These are phyloP conservation scores for Fragosphaeria purpurea DNA, from an alignment of 2,329 filamentous ascomycete species.

Conservation along the genomic window DNA sequence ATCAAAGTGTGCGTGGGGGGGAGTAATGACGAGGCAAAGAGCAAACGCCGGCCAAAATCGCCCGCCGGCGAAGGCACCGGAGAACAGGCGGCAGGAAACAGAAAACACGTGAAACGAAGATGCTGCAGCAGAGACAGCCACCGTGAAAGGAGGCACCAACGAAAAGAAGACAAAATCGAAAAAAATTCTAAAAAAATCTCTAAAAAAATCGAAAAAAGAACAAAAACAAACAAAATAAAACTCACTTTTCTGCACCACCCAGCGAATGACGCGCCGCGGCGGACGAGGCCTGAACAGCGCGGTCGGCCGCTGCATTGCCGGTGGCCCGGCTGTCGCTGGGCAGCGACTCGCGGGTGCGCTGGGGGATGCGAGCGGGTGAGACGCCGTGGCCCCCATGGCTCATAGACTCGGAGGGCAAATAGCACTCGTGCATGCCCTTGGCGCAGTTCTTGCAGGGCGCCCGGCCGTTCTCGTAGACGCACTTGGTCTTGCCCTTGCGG, in stretches of 20 bases:
- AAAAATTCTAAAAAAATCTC: too few relatives aligned
- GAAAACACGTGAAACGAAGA: too few relatives aligned
- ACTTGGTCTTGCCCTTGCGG: conserved; percentile 55
- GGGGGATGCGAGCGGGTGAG: conserved; percentile 42
- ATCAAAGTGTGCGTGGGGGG: too few relatives aligned
- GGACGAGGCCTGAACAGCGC: conserved; percentile 33
- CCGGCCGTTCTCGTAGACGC: conserved; percentile 52
- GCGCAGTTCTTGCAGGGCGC: conserved; percentile 55
- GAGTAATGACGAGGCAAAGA: too few relatives aligned
- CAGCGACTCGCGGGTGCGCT: conserved; percentile 43
- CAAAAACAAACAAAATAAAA: conserved; percentile 12
- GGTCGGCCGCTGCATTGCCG: conserved; percentile 31
- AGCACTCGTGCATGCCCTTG: conserved; percentile 55
- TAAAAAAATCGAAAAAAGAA: too few relatives aligned
- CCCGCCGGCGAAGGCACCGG: too few relatives aligned
- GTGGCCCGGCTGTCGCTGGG: conserved; percentile 39
- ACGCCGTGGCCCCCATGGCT: conserved; percentile 47
- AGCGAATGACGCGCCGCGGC: conserved; percentile 37
- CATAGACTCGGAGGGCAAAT: conserved; percentile 50
- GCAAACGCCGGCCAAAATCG: too few relatives aligned
- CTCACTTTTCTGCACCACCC: conserved; percentile 45
- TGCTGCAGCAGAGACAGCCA: too few relatives aligned
- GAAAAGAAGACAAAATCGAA: too few relatives aligned
- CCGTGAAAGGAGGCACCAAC: too few relatives aligned
- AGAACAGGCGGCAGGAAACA: too few relatives aligned